phyloP scores from a whole-genome alignment of 1,139 yeast genomes.

The Yamadazyma membranifaciens region DNA sequence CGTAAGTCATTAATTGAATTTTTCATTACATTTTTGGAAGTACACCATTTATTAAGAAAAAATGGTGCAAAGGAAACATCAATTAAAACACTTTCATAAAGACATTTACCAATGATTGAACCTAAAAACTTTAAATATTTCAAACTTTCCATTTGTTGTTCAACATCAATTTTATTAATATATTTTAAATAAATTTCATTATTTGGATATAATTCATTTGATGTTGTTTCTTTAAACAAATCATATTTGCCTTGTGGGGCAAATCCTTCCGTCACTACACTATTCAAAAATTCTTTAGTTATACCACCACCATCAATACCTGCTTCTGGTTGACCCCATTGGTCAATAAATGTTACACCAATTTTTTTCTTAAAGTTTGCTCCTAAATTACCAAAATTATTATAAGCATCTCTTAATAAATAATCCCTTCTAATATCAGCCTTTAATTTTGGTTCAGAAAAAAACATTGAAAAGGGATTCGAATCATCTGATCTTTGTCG shows the following conservation, averaged over 20 bases:
- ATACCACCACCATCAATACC: conserved; percentile 98
- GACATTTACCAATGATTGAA: conserved; percentile 80
- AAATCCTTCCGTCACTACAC: conserved; percentile 71
- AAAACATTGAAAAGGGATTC: conserved; percentile 15
- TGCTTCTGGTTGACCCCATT: conserved; percentile 73
- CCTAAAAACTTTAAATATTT: conserved; percentile 66
- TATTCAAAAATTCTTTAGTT: conserved; percentile 84
- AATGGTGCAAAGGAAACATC: conserved; percentile 87
- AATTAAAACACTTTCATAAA: conserved; percentile 79
- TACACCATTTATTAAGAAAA: conserved; percentile 72
- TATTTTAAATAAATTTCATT: conserved; percentile 49
- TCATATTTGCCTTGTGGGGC: conserved; percentile 38
- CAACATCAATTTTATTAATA: conserved; percentile 23
- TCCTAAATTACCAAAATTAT: conserved; percentile 45
- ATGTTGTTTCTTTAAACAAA: conserved; percentile 42
- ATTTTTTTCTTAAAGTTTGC: conserved; percentile 55
- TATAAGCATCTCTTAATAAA: conserved; percentile 72
- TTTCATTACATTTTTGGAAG: conserved; percentile 31
- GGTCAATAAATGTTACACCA: conserved; percentile 65
- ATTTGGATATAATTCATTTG: conserved; percentile 70
- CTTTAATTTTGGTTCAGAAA: conserved; percentile 21
- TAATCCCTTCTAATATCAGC: conserved; percentile 69
- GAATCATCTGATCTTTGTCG: conserved; percentile 22
- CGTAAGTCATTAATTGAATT: conserved; percentile 77
- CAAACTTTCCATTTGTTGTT: conserved; percentile 32